Evolutionary conservation across 2,329 filamentous ascomycete genomes (phyloP).

Genomic region (Alternaria gansuensis): DNA sequence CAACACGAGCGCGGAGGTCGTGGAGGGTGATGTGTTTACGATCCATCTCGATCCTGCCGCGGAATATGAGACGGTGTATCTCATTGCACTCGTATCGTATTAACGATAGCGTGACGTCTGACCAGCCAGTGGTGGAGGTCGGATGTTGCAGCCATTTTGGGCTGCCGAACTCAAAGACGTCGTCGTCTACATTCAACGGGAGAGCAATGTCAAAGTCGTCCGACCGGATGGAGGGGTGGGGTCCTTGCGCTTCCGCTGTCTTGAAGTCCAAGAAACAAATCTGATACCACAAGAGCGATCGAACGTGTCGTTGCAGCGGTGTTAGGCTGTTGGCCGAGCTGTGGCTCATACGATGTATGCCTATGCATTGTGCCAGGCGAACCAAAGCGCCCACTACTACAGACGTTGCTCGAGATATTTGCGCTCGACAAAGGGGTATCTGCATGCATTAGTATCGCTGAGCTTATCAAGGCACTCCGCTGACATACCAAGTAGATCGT

Average conservation of each 20-base stretch:
- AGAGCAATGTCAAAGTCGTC: constrained; percentile 52
- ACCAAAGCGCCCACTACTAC: constrained; percentile 52
- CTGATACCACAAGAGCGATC: constrained; percentile 52
- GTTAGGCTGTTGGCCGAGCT: constrained; percentile 48
- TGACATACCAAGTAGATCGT: constrained; percentile 49
- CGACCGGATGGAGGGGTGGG: constrained; percentile 49
- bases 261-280: constrained; percentile 53
- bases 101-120: constrained; percentile 48
- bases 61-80: constrained; percentile 50
- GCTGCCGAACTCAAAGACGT: constrained; percentile 51
- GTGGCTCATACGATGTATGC: constrained; percentile 50
- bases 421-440: constrained; percentile 51
- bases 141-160: constrained; percentile 50
- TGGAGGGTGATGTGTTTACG: constrained; percentile 50
- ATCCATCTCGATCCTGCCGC: constrained; percentile 52
- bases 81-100: constrained; percentile 53
- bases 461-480: background rate
- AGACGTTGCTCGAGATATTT: constrained; percentile 51
- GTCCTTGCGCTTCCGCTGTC: constrained; percentile 51
- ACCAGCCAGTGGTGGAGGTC: constrained; percentile 43
- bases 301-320: constrained; percentile 49
- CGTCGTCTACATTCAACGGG: constrained; percentile 51
- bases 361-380: constrained; percentile 51
- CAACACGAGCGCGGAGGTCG: constrained; percentile 48
- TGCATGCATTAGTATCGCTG: constrained; percentile 24